phyloP scores from a whole-genome alignment of 352 stramenopile species.

The Phytophthora pistaciae region DNA sequence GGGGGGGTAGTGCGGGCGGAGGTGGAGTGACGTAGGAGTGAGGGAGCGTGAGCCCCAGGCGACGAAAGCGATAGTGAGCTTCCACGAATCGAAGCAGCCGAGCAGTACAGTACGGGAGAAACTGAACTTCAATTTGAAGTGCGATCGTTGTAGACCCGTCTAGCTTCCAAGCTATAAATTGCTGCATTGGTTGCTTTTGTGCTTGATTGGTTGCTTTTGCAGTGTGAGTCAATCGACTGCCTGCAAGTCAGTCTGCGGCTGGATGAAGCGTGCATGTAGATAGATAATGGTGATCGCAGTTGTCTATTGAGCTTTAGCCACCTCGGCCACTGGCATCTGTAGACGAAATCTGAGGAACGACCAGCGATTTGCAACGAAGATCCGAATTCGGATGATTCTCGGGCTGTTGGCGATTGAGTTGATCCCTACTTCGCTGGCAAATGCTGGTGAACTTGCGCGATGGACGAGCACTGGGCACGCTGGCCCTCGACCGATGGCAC shows the following conservation, averaged over 20 bases:
- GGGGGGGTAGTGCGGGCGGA: constrained; percentile 72
- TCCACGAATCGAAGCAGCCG: not conserved
- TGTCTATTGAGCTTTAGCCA: not conserved
- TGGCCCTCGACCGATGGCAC: constrained; percentile 1
- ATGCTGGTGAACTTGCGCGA: no score
- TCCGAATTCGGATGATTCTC: no score
- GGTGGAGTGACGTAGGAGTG: constrained; percentile 54
- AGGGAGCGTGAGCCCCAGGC: not conserved
- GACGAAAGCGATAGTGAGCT: constrained; percentile 20
- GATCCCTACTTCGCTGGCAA: no score
- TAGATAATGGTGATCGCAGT: no score
- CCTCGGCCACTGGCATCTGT: not conserved
- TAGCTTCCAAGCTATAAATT: not conserved
- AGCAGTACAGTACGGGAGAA: not conserved
- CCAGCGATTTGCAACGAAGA: no score
- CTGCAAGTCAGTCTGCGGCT: not conserved
- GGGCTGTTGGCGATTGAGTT: no score
- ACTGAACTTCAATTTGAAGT: constrained; percentile 10
- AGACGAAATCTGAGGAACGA: no score
- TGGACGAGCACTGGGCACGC: not conserved
- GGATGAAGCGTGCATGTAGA: no score
- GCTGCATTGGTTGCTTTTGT: not conserved
- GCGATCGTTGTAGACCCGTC: not conserved
- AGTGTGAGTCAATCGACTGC: not conserved
- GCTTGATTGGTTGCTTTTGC: not conserved